A percentile compares a stretch with the other conserved stretches of the same genome.
These are phyloP conservation scores for Pleodorina starrii DNA, from an alignment of 139 green algal genomes.

Conservation along the genomic window DNA sequence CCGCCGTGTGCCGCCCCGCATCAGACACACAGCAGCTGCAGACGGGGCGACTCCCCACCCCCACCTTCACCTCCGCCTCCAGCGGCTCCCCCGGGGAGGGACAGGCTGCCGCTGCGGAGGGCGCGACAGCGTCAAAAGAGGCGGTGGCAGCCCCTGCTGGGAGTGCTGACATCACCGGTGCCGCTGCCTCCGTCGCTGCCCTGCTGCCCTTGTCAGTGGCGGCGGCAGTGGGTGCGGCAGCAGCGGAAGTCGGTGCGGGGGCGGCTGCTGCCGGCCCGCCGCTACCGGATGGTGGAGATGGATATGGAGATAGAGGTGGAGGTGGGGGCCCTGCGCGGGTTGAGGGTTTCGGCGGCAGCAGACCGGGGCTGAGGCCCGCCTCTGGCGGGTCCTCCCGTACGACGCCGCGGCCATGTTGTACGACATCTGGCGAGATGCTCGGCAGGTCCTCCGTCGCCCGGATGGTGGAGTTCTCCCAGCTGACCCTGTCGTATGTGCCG, in stretches of 20 bases:
- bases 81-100: background rate
- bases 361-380: background rate
- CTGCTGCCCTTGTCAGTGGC: too few relatives aligned
- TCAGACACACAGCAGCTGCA: background rate
- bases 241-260: background rate
- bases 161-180: too few relatives aligned
- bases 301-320: too few relatives aligned
- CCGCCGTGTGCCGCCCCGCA: too few relatives aligned
- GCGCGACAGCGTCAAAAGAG: too few relatives aligned
- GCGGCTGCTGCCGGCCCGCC: too few relatives aligned
- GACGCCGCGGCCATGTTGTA: conserved; percentile 13
- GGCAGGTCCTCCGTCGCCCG: conserved; percentile 13
- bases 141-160: too few relatives aligned
- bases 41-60: background rate
- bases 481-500: conserved; percentile 39
- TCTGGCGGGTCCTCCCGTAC: conserved; percentile 27
- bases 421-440: background rate
- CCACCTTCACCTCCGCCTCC: background rate
- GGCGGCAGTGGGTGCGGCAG: background rate
- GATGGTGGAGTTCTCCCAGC: conserved; percentile 40
- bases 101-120: too few relatives aligned
- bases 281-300: too few relatives aligned
- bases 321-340: too few relatives aligned
- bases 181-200: too few relatives aligned
- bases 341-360: too few relatives aligned